These are phyloP conservation scores for Pisolithus marmoratus DNA, from an alignment of 768 basidiomycete genomes.

Conservation along the genomic window DNA sequence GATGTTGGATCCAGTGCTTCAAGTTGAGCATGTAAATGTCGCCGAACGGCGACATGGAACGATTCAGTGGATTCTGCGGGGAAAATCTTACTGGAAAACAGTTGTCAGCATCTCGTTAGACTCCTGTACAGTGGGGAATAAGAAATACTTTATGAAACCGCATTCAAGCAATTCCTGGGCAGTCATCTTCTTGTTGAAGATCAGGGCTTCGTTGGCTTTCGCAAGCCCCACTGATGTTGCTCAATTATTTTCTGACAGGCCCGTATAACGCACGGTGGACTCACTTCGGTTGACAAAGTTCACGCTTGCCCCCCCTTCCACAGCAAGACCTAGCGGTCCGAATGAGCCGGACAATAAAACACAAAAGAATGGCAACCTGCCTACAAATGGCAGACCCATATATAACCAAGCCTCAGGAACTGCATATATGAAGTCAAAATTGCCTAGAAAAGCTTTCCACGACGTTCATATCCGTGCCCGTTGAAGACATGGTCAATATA, in stretches of 20 bases:
- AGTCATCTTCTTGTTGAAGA: conserved; percentile 63
- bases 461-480: neutral
- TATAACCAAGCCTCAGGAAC: conserved; percentile 57
- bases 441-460: conserved; percentile 52
- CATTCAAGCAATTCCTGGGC: conserved; percentile 52
- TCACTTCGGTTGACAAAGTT: conserved; percentile 62
- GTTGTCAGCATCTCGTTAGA: neutral
- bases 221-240: conserved; percentile 53
- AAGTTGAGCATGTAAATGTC: conserved; percentile 47
- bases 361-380: conserved; percentile 15
- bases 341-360: conserved; percentile 2
- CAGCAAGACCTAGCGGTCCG: conserved; percentile 45
- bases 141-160: conserved; percentile 64
- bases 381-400: conserved; percentile 64
- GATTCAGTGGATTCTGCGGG: conserved; percentile 43
- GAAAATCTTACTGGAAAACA: conserved; percentile 47
- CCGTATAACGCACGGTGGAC: conserved; percentile 10
- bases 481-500: conserved; percentile 12
- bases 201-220: conserved; percentile 64
- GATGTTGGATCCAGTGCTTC: conserved; percentile 53
- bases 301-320: conserved; percentile 67
- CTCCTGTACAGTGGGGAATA: neutral
- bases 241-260: neutral
- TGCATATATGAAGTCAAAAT: conserved; percentile 72
- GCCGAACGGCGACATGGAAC: conserved; percentile 51